Percentiles rank a stretch among this genome's conserved stretches.
phyloP scores from a whole-genome alignment of 2,329 filamentous ascomycete species.

The Talaromyces rugulosus region DNA sequence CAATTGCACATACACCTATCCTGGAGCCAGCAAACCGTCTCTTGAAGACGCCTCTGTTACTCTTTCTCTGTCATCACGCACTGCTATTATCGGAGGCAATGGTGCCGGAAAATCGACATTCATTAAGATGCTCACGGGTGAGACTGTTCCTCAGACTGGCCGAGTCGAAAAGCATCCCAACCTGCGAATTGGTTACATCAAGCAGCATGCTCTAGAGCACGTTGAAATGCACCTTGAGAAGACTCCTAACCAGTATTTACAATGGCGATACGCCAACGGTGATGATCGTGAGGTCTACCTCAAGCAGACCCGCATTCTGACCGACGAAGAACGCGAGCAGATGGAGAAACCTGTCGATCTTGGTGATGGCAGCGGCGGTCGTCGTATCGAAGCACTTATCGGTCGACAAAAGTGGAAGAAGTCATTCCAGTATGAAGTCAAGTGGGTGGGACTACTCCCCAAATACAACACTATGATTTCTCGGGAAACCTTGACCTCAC shows the following conservation, averaged over 20 bases:
- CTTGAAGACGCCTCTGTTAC: constrained; percentile 81
- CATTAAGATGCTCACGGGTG: constrained; percentile 94
- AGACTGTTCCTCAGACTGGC: constrained; percentile 75
- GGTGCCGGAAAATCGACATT: constrained; percentile 97
- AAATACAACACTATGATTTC: constrained; percentile 93
- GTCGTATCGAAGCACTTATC: constrained; percentile 81
- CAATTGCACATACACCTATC: constrained; percentile 89
- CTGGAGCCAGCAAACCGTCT: constrained; percentile 82
- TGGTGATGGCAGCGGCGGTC: constrained; percentile 71
- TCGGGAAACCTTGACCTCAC: constrained; percentile 80
- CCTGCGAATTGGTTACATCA: constrained; percentile 97
- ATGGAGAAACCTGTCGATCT: constrained; percentile 89
- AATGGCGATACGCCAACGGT: constrained; percentile 97
- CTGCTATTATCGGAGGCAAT: constrained; percentile 95
- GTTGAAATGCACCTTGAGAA: constrained; percentile 99
- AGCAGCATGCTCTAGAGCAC: constrained; percentile 98
- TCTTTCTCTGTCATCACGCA: constrained; percentile 81
- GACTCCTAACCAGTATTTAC: constrained; percentile 97
- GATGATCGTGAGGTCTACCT: constrained; percentile 95
- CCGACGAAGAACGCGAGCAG: constrained; percentile 77
- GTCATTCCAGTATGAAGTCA: constrained; percentile 97
- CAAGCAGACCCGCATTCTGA: constrained; percentile 93
- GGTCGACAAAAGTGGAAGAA: constrained; percentile 99
- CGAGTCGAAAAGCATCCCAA: constrained; percentile 98
- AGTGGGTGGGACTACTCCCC: constrained; percentile 84